Evolutionary conservation across 2,329 filamentous ascomycete species (phyloP).

Genomic region (Phaeosphaeriaceae sp.): DNA sequence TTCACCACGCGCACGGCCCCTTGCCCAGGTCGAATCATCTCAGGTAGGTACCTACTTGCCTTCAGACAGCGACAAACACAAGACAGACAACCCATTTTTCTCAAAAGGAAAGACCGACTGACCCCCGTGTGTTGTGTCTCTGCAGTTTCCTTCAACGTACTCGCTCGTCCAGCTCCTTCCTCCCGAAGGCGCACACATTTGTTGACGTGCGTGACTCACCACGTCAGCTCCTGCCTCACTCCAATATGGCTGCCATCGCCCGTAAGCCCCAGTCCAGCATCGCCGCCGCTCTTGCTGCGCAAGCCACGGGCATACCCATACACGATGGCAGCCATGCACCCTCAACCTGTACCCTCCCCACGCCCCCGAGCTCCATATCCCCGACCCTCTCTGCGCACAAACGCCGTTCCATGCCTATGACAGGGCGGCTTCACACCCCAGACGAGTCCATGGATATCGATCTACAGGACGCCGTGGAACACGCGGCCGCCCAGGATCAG

Average conservation of each 20-base stretch:
- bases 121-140: too few relatives aligned
- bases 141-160: conserved; percentile 5
- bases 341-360: conserved; percentile 67
- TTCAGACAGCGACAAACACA: too few relatives aligned
- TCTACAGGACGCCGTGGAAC: conserved; percentile 71
- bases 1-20: background rate
- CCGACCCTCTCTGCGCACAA: conserved; percentile 83
- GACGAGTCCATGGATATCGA: conserved; percentile 78
- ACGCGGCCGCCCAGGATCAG: conserved; percentile 54
- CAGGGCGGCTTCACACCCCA: conserved; percentile 55
- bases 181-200: conserved; percentile 34
- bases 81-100: too few relatives aligned
- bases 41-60: background rate
- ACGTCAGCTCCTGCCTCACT: conserved; percentile 31
- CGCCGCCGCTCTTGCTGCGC: conserved; percentile 47
- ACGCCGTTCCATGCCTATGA: conserved; percentile 63
- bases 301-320: conserved; percentile 38
- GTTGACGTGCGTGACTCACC: conserved; percentile 32
- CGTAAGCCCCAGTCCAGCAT: conserved; percentile 50
- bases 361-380: conserved; percentile 94
- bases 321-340: conserved; percentile 37
- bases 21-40: conserved; percentile 3
- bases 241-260: conserved; percentile 46
- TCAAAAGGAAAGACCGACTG: too few relatives aligned
- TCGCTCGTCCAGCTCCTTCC: conserved; percentile 19